A percentile compares a stretch with the other conserved stretches of the same genome.
phyloP scores from a whole-genome alignment of 257 asterid genomes.

The Jasminum sambac region DNA sequence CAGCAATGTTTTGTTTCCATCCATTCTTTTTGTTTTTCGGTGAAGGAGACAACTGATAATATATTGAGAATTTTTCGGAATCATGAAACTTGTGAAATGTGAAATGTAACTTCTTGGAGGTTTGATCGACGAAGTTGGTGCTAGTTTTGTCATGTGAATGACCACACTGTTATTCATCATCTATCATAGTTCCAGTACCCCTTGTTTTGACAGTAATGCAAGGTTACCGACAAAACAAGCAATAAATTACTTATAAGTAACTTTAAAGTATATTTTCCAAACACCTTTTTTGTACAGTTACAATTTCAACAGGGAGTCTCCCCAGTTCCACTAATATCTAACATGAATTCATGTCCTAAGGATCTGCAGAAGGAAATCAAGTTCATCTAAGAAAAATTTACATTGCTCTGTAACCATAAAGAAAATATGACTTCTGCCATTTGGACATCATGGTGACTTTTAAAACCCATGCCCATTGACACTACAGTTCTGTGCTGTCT shows the following conservation, averaged over 20 bases:
- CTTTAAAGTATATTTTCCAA: too few relatives aligned
- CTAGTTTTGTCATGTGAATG: conserved; percentile 1
- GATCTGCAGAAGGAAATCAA: background rate
- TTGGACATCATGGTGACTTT: too few relatives aligned
- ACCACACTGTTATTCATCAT: background rate
- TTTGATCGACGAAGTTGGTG: background rate
- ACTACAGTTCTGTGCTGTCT: background rate
- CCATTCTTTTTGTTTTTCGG: conserved; percentile 7
- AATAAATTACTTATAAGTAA: too few relatives aligned
- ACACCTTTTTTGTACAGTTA: too few relatives aligned
- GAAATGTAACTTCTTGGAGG: background rate
- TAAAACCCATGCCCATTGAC: background rate
- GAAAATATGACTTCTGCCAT: too few relatives aligned
- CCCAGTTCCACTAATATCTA: background rate
- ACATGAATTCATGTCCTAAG: background rate
- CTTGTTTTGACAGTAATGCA: background rate
- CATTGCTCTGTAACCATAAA: too few relatives aligned
- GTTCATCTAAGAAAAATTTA: background rate
- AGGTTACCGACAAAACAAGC: too few relatives aligned
- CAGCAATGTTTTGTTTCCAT: conserved; percentile 26
- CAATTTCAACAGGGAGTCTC: background rate
- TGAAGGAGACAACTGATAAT: background rate
- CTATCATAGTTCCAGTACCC: background rate
- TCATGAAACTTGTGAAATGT: background rate
- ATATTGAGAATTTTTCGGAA: background rate